Base-by-base conservation (phyloP, 306 rosid genomes). In the Malus fusca region DNA sequence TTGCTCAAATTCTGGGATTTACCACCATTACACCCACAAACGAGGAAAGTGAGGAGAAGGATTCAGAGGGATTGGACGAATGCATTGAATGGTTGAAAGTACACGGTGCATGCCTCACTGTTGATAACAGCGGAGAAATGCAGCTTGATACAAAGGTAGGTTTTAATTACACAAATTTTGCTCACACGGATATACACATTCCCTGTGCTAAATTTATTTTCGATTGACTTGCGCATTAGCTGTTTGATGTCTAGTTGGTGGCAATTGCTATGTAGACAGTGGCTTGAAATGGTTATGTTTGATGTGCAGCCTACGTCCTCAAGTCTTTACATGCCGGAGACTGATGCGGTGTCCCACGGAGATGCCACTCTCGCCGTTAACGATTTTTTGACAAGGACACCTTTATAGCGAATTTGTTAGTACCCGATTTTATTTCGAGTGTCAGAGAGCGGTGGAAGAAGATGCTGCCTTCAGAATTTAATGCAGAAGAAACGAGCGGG, bases 71-170 rank as follows among this genome's bases (percentile, higher is more conserved):
- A 53, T 68, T 90, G 72, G 98, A 88, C 53, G 99, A 92, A 74
- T 96, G 99, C 81, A 61, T 83, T 72, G 99, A 96, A 63, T 96
- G 99, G 99, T 87, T 96, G 83, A 96, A 96, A 85, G 85, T 87
- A 5, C 99, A 96, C 22, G 99, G 99, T 68, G 98, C 98, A 69
- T 79, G 79, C 78, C 71, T 88, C 66, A 46, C 77, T 68, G 73
- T 85, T 21, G 98, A 96, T 81, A 89, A 82, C 80, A 84, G 75
- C 3, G 91, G 92, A 67, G 97, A 96, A 68, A 53, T 86, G 88
- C 86, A 85, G 66, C 83, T 96, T 71, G 98, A 96, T 75, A 60
- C 97, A 3, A 96, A 92, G 84, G 99, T 96, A 85, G 76, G 87
- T 82, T 40, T 68, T 66, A 63, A 72, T 75, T 68, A 72, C 79